These are phyloP conservation scores for Globisporangium paroecandrum DNA, from an alignment of 352 stramenopile genomes.

Conservation along the genomic window DNA sequence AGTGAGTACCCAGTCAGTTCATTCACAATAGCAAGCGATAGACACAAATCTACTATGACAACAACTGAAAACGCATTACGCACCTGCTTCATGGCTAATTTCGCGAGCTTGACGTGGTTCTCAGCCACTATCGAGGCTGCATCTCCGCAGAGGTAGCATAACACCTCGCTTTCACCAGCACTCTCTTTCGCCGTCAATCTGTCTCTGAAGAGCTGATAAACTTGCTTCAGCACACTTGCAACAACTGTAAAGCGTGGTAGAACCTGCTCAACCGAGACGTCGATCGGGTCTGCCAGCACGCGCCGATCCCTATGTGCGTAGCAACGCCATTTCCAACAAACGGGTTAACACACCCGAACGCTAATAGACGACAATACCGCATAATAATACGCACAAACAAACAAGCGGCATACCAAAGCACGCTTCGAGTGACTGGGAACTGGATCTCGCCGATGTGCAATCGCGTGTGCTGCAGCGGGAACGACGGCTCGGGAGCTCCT, in stretches of 20 bases:
- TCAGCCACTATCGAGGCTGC: conserved; percentile 3
- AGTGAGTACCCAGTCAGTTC: conserved; percentile 5
- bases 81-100: conserved; percentile 32
- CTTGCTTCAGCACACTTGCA: conserved; percentile 42
- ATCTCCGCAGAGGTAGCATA: conserved; percentile 46
- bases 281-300: conserved; percentile 35
- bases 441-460: conserved; percentile 59
- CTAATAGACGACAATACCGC: neutral
- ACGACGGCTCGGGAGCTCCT: conserved; percentile 11
- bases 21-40: neutral
- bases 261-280: conserved; percentile 39
- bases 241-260: conserved; percentile 47
- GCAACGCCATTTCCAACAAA: neutral
- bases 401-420: conserved; percentile 45
- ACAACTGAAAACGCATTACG: neutral
- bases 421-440: conserved; percentile 60
- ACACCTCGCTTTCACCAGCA: conserved; percentile 5
- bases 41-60: neutral
- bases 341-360: neutral
- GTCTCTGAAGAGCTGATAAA: conserved; percentile 31
- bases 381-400: neutral
- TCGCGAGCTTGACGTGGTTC: conserved; percentile 15
- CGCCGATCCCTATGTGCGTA: conserved; percentile 50
- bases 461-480: conserved; percentile 14
- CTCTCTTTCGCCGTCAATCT: conserved; percentile 14